Evolutionary conservation across 2,329 filamentous ascomycete species (phyloP).

Genomic region (Scleromitrula shiraiana): DNA sequence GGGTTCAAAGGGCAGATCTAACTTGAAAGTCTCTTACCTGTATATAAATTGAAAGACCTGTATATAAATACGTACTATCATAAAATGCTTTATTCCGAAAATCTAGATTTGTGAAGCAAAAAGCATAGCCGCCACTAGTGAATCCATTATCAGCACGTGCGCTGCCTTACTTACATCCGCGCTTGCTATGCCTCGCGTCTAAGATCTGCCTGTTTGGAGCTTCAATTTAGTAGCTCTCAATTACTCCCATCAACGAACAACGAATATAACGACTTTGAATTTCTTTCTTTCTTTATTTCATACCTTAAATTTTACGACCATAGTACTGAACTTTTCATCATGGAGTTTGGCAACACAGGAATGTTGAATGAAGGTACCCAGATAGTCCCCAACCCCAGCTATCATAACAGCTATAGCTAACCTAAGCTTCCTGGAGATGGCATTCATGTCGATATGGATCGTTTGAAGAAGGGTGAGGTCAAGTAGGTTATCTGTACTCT

Average conservation of each 20-base stretch:
- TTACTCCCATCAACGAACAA: constrained; percentile 2
- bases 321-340: constrained; percentile 29
- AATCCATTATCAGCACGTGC: constrained; percentile 6
- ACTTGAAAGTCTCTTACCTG: no score
- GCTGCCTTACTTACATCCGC: background rate
- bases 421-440: constrained; percentile 59
- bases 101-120: background rate
- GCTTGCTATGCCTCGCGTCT: constrained; percentile 17
- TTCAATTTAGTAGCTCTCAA: constrained; percentile 8
- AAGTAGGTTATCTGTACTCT: constrained; percentile 57
- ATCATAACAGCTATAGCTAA: constrained; percentile 22
- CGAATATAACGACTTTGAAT: constrained; percentile 6
- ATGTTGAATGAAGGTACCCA: constrained; percentile 54
- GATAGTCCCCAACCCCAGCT: constrained; percentile 11
- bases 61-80: no score
- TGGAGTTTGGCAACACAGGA: constrained; percentile 58
- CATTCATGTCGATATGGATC: constrained; percentile 98
- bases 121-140: background rate
- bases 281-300: constrained; percentile 22
- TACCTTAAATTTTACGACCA: background rate
- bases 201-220: constrained; percentile 19
- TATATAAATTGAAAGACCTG: no score
- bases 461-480: constrained; percentile 96
- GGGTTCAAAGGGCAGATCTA: no score
- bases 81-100: no score